Evolutionary conservation across 2,329 filamentous ascomycete genomes (phyloP), one percentile per base, ranked within the genome.

Genomic region (Microsporum canis): DNA sequence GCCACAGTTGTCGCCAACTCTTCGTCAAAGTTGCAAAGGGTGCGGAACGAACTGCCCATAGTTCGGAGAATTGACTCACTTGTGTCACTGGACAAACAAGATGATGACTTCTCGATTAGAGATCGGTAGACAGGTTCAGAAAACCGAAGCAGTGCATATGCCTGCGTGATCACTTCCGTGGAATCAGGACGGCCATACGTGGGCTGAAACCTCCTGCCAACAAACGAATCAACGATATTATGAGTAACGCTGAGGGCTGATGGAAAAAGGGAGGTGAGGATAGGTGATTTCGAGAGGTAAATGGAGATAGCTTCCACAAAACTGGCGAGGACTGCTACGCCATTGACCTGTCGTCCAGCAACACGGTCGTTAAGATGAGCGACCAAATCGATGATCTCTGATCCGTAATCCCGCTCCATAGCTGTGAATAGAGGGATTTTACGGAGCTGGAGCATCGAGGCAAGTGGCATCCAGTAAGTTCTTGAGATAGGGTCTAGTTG

Each of bases 21-120:
- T 14, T 67, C 62, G 60, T 73, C 68, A 17, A 69, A 68, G 2
- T 63, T 59, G 31, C 70, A 71, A 27, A 76, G 65, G 8, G 65
- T 60, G 10, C 67, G 64, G 63, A 76, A 75, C 47, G 67, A 64
- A 34, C 62, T 66, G 14, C 69, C 67, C 12, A 77, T 66, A 12
- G 64, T 61, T 27, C 71, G 70, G 47, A 77, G 63, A n/a, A 77
- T 64, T 12, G 67, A 64, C 3, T 72, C 70, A 59, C 72, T 76
- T 34, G 70, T 68, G n/a, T 78, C 76, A 56, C 72, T 73, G 3
- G 73, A 73, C 8, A 77, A 61, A 72, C 75, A 76, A 5, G 73
- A 64, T 1, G 71, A 72, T 57, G 78, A 77, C 60, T 77, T 78
- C 5, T 68, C 67, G 23, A 78, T 71, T 59, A 72, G 71, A 36